Conservation (phyloP, 495 filamentous ascomycete genomes). For the Diplogelasinospora grovesii region DNA sequence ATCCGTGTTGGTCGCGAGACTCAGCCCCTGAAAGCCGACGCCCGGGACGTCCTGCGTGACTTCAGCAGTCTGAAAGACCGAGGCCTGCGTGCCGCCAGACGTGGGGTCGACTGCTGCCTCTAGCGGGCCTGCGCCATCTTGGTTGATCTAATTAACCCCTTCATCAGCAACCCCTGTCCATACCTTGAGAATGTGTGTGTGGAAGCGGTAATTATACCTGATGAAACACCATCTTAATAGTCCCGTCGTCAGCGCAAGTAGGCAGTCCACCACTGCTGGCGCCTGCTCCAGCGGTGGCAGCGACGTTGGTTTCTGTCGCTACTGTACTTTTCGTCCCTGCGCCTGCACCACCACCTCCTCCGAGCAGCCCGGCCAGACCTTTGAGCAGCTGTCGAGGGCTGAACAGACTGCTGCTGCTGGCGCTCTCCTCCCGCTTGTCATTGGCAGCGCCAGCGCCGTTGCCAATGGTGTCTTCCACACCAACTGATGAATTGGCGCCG, state of each 20-base stretch:
- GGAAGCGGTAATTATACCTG: conserved; percentile 8
- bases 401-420: background rate
- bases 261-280: conserved; percentile 41
- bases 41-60: conserved; percentile 56
- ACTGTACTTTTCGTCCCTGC: conserved; percentile 24
- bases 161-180: conserved; percentile 20
- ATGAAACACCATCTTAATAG: conserved; percentile 45
- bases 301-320: conserved; percentile 37
- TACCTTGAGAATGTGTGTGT: background rate
- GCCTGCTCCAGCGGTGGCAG: conserved; percentile 35
- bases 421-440: conserved; percentile 1
- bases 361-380: conserved; percentile 19
- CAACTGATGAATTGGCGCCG: conserved; percentile 23
- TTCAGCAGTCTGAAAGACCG: conserved; percentile 47
- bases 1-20: conserved; percentile 43
- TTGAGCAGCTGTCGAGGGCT: conserved; percentile 11
- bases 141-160: conserved; percentile 50
- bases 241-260: conserved; percentile 47
- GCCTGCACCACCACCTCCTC: conserved; percentile 10
- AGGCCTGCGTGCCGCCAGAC: conserved; percentile 46
- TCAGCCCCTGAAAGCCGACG: conserved; percentile 41
- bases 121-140: conserved; percentile 46
- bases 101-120: conserved; percentile 45
- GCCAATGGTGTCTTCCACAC: conserved; percentile 27
- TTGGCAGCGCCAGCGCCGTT: conserved; percentile 3